Conservation (phyloP, 495 filamentous ascomycete species). For the Venustampulla echinocandica region DNA sequence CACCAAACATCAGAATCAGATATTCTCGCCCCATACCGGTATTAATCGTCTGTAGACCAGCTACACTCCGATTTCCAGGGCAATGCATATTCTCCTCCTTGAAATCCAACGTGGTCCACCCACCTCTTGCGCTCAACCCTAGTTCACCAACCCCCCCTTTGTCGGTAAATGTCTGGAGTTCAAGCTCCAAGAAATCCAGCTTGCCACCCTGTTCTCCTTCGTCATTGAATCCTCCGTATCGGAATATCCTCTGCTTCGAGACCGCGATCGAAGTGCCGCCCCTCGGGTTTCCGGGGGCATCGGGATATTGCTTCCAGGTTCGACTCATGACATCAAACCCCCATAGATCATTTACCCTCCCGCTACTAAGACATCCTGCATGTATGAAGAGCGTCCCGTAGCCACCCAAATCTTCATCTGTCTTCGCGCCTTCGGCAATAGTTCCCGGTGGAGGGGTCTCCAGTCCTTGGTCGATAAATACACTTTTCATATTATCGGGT, state of each 20-base stretch:
- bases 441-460: constrained; percentile 39
- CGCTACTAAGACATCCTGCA: constrained; percentile 55
- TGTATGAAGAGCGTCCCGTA: constrained; percentile 59
- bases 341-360: constrained; percentile 59
- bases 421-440: constrained; percentile 34
- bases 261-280: constrained; percentile 57
- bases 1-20: constrained; percentile 61
- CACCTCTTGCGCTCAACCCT: constrained; percentile 9
- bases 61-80: constrained; percentile 35
- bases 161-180: constrained; percentile 28
- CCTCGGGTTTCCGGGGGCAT: constrained; percentile 50
- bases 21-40: constrained; percentile 46
- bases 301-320: constrained; percentile 52
- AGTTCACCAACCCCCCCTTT: constrained; percentile 8
- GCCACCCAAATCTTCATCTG: constrained; percentile 34
- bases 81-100: constrained; percentile 15
- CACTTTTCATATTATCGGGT: constrained; percentile 37
- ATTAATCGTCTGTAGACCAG: constrained; percentile 36
- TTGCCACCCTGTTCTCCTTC: constrained; percentile 52
- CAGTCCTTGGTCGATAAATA: constrained; percentile 31
- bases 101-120: constrained; percentile 21
- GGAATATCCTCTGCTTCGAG: constrained; percentile 48
- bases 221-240: constrained; percentile 69
- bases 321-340: constrained; percentile 51
- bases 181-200: constrained; percentile 52